phyloP scores from a whole-genome alignment of 495 filamentous ascomycete species.

The Cairneyella variabilis region DNA sequence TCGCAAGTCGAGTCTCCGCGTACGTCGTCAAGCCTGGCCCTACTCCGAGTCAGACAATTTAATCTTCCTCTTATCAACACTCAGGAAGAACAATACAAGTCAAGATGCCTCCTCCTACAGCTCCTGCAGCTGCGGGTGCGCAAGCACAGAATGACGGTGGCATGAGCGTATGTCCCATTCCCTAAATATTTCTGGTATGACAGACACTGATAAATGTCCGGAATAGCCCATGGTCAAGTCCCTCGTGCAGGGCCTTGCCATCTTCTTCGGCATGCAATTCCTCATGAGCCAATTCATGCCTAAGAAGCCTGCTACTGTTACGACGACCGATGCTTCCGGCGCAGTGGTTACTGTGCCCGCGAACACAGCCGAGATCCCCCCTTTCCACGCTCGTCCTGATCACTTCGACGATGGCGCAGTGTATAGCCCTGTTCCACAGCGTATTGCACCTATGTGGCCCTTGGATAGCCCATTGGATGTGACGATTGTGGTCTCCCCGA shows the following conservation, averaged over 20 bases:
- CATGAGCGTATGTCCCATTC: conserved; percentile 18
- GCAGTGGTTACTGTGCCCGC: conserved; percentile 40
- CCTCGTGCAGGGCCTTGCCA: conserved; percentile 59
- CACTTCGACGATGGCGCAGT: conserved; percentile 53
- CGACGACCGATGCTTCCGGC: conserved; percentile 43
- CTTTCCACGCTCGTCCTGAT: conserved; percentile 61
- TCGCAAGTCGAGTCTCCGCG: too few relatives aligned
- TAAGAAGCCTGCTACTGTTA: conserved; percentile 41
- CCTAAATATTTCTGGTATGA: not conserved
- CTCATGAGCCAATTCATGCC: conserved; percentile 44
- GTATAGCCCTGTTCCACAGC: conserved; percentile 71
- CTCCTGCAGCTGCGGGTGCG: conserved; percentile 22
- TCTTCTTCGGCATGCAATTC: conserved; percentile 68
- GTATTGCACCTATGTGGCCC: conserved; percentile 85
- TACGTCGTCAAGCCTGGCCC: too few relatives aligned
- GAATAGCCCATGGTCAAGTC: conserved; percentile 49
- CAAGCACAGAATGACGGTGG: conserved; percentile 19
- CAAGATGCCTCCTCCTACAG: conserved; percentile 26
- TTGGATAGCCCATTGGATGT: conserved; percentile 75
- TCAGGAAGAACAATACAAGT: too few relatives aligned
- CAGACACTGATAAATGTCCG: conserved; percentile 2
- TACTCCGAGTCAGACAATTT: too few relatives aligned
- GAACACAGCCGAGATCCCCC: conserved; percentile 50
- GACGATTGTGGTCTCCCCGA: conserved; percentile 75
- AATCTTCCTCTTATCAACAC: too few relatives aligned